These are phyloP conservation scores for Barnettozyma hawaiiensis DNA, from an alignment of 1,139 yeast genomes.

Conservation along the genomic window DNA sequence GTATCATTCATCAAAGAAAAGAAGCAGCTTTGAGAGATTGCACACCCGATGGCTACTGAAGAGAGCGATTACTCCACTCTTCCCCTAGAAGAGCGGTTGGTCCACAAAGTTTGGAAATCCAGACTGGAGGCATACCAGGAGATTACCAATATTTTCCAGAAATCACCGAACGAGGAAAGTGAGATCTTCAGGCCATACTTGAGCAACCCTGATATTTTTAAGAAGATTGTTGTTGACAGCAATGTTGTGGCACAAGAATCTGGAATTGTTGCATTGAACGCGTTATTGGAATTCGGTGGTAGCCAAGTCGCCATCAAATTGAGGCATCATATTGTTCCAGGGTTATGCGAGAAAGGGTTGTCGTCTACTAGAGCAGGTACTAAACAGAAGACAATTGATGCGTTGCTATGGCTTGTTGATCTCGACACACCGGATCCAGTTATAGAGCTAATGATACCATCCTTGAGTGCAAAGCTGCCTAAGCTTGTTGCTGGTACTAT, in stretches of 20 bases:
- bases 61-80: conserved; percentile 22
- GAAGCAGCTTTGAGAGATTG: background rate
- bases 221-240: conserved; percentile 60
- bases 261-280: conserved; percentile 54
- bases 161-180: conserved; percentile 50
- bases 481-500: conserved; percentile 71
- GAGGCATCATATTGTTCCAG: conserved; percentile 45
- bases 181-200: conserved; percentile 47
- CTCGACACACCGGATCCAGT: conserved; percentile 60
- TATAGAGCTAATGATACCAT: conserved; percentile 63
- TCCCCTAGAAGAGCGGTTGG: conserved; percentile 25
- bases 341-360: conserved; percentile 67
- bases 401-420: conserved; percentile 59
- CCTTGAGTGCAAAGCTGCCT: conserved; percentile 60
- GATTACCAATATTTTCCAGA: conserved; percentile 45
- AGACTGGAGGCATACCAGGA: conserved; percentile 79
- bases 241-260: conserved; percentile 93
- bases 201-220: conserved; percentile 46
- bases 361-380: conserved; percentile 75
- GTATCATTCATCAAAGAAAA: background rate
- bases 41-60: conserved; percentile 11
- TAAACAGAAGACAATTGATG: conserved; percentile 58
- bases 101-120: conserved; percentile 68
- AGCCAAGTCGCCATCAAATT: conserved; percentile 33
- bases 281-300: conserved; percentile 60